Percentiles rank a stretch among this genome's conserved stretches.
These are phyloP conservation scores for Acacia acuminata DNA, from an alignment of 306 rosid genomes.

Conservation along the genomic window DNA sequence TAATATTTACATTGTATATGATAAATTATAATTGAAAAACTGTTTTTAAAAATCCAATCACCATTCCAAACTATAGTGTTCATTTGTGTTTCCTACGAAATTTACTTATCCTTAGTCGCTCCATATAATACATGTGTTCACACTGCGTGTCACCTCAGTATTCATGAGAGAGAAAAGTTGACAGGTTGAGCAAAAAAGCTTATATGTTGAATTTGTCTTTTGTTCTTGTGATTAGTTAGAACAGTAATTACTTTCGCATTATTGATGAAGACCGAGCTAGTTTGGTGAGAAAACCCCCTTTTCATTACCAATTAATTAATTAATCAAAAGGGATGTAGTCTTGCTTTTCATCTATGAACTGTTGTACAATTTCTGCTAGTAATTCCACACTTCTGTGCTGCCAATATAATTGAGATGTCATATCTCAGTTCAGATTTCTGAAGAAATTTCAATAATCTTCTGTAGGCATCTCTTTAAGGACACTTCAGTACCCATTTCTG, in stretches of 20 bases:
- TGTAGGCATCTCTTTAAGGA: background rate
- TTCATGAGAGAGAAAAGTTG: slow-evolving; percentile 10
- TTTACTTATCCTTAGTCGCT: slow-evolving; percentile 1
- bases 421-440: background rate
- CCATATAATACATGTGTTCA: slow-evolving; percentile 18
- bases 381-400: background rate
- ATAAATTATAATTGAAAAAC: too few relatives aligned
- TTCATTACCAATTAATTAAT: background rate
- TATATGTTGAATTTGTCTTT: slow-evolving; percentile 41
- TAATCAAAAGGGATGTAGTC: background rate
- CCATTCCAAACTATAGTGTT: background rate
- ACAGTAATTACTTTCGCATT: slow-evolving; percentile 25
- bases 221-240: slow-evolving; percentile 34
- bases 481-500: background rate
- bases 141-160: background rate
- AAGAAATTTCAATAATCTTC: background rate
- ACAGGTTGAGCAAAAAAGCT: slow-evolving; percentile 27
- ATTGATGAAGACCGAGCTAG: background rate
- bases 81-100: background rate
- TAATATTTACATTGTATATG: too few relatives aligned
- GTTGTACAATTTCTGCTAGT: slow-evolving; percentile 18
- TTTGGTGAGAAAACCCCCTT: background rate
- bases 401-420: background rate
- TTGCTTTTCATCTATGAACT: background rate
- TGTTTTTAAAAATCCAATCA: too few relatives aligned